A percentile compares a stretch with the other conserved stretches of the same genome.
phyloP scores from a whole-genome alignment of 441 rosid species.

The Populus hybrid region DNA sequence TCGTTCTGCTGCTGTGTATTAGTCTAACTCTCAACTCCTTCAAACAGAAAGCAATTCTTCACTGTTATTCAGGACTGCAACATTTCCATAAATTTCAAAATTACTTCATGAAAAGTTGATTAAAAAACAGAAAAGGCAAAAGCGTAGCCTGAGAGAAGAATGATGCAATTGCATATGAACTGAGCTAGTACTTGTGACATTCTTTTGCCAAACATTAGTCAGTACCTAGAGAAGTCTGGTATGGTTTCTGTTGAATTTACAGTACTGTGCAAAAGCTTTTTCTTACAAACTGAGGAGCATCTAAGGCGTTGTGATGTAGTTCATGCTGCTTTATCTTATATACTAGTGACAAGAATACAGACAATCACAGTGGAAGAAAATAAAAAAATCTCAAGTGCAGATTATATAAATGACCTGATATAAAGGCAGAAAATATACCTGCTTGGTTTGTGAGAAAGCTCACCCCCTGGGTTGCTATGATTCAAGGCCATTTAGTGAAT shows the following conservation, averaged over 20 bases:
- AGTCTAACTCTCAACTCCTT: not conserved
- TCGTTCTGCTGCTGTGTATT: too few relatives aligned
- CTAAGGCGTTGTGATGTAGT: not conserved
- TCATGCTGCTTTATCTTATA: not conserved
- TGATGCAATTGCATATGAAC: not conserved
- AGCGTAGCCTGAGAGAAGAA: not conserved
- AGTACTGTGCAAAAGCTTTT: not conserved
- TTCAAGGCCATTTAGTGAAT: conserved; percentile 79
- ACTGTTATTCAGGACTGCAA: not conserved
- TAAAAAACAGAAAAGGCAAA: not conserved
- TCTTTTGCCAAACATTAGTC: not conserved
- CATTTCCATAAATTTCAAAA: not conserved
- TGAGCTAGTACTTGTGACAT: not conserved
- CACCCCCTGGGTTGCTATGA: not conserved
- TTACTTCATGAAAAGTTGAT: not conserved
- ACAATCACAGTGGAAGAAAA: not conserved
- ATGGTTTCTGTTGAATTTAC: not conserved
- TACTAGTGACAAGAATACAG: not conserved
- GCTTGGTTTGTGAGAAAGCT: not conserved
- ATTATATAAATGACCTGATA: not conserved
- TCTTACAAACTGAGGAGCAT: not conserved
- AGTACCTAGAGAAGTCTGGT: not conserved
- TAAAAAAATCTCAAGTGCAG: not conserved
- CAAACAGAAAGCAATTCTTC: not conserved
- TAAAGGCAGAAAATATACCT: not conserved